Evolutionary conservation across 345 rosid species (phyloP), one percentile per base, ranked within the genome.

Genomic region (Anastatica hierochuntica): DNA sequence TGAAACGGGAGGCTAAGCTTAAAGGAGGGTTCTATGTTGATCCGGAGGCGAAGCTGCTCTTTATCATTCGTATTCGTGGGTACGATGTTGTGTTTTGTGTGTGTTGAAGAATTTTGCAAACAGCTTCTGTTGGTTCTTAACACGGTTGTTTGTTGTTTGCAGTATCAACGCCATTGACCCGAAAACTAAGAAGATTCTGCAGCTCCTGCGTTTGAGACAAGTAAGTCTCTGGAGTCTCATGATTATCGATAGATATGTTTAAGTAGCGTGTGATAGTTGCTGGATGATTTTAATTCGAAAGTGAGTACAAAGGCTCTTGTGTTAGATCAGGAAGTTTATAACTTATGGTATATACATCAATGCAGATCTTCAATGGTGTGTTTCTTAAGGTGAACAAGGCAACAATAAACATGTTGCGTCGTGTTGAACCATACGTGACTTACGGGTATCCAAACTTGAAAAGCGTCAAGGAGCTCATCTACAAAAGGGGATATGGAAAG

Each of bases 151-250:
- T 31, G 30, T 24, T 24, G 27, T 24, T 53, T 4, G 38, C 69
- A 88, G 97, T 59, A 88, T 85, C 76, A 85, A 88, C 58, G 95
- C 92, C 4, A 82, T 88, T 75, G 76, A 88, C 70, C 97, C 97
- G 0, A 68, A 38, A 18, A 64, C 61, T 58, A 63, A 58, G 69
- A 63, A 62, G 5, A 33, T 83, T 16, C 45, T 89, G 71, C 95
- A 85, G 74, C 92, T 85, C 2, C 17, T 89, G 54, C 86, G 95
- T 61, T 62, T 89, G 49, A 77, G 95, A 77, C 95, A 85, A 83
- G 97, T 88, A 52, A 2, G n/a, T n/a, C n/a, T n/a, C n/a, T n/a
- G n/a, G n/a, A n/a, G n/a, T n/a, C n/a, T n/a, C n/a, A n/a, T n/a
- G n/a, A n/a, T n/a, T n/a, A n/a, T n/a, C n/a, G n/a, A n/a, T n/a